phyloP scores from a whole-genome alignment of 2,329 filamentous ascomycete species.

The Ustilaginoidea virens region DNA sequence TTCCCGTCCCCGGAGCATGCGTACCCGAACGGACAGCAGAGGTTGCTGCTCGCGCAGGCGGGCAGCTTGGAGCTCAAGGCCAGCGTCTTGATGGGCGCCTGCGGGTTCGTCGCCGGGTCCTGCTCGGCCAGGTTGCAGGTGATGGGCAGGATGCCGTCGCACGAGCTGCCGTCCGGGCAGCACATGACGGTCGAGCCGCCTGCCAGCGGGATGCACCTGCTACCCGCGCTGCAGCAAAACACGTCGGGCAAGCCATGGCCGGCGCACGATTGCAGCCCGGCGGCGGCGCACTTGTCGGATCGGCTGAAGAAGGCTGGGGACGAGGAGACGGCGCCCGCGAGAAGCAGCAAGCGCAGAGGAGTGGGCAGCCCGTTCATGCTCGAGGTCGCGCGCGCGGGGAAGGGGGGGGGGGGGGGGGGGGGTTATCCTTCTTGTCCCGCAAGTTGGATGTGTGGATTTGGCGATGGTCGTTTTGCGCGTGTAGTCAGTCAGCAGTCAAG shows the following conservation, averaged over 20 bases:
- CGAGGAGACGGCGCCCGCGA: slow-evolving; percentile 2
- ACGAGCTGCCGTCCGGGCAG: slow-evolving; percentile 45
- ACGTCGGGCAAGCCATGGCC: slow-evolving; percentile 37
- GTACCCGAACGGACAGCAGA: slow-evolving; percentile 65
- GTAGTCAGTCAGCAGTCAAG: no score
- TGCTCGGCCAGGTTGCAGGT: slow-evolving; percentile 48
- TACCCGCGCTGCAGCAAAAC: slow-evolving; percentile 48
- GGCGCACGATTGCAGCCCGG: slow-evolving; percentile 33
- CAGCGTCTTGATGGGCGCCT: slow-evolving; percentile 50
- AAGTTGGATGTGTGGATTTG: no score
- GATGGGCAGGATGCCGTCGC: slow-evolving; percentile 46
- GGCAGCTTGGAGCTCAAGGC: slow-evolving; percentile 39
- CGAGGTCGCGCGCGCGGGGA: no score
- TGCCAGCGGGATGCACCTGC: slow-evolving; percentile 45
- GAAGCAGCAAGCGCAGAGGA: slow-evolving; percentile 6
- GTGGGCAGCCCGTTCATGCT: slow-evolving; percentile 3
- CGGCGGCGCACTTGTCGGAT: slow-evolving; percentile 33
- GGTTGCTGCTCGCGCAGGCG: slow-evolving; percentile 32
- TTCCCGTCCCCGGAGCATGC: slow-evolving; percentile 33
- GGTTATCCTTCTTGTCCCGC: no score
- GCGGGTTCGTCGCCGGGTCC: slow-evolving; percentile 39
- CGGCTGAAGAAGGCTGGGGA: slow-evolving; percentile 23
- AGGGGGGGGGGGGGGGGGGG: no score
- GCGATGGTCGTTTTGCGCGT: no score
- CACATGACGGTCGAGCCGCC: slow-evolving; percentile 54